These are phyloP conservation scores for Hippophae rhamnoides DNA, from an alignment of 306 rosid species.

Conservation along the genomic window DNA sequence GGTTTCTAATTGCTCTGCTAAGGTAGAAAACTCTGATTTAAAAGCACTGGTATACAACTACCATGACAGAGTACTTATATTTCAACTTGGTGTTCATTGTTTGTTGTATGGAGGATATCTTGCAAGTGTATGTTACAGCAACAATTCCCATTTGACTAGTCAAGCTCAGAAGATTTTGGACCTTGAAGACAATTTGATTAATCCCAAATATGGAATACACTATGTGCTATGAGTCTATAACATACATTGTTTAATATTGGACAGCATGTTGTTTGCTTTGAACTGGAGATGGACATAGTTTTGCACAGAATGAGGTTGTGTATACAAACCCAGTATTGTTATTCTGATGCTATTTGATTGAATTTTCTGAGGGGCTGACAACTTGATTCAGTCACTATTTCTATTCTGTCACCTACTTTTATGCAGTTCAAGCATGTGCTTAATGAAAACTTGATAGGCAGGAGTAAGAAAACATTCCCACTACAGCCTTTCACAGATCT, in stretches of 20 bases:
- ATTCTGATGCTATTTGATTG: too few species aligned
- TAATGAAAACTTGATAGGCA: too few species aligned
- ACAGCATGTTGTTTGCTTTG: too few species aligned
- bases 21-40: neutral
- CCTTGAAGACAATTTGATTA: constrained; percentile 7
- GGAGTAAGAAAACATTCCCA: too few species aligned
- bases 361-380: too few species aligned
- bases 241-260: neutral
- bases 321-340: too few species aligned
- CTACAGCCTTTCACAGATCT: too few species aligned
- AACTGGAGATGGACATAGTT: too few species aligned
- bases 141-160: constrained; percentile 25
- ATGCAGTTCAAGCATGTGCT: too few species aligned
- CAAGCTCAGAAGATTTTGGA: constrained; percentile 31
- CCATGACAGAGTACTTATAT: constrained; percentile 17
- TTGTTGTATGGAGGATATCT: constrained; percentile 52
- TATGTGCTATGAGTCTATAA: neutral
- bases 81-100: constrained; percentile 55
- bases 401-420: too few species aligned
- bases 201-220: constrained; percentile 3
- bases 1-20: constrained; percentile 14
- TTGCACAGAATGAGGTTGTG: too few species aligned
- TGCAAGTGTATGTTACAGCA: constrained; percentile 46
- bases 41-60: constrained; percentile 15
- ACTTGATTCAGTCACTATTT: too few species aligned